These are phyloP conservation scores for Cladosporium austrohemisphaericum DNA, from an alignment of 2,329 filamentous ascomycete genomes.

Conservation along the genomic window DNA sequence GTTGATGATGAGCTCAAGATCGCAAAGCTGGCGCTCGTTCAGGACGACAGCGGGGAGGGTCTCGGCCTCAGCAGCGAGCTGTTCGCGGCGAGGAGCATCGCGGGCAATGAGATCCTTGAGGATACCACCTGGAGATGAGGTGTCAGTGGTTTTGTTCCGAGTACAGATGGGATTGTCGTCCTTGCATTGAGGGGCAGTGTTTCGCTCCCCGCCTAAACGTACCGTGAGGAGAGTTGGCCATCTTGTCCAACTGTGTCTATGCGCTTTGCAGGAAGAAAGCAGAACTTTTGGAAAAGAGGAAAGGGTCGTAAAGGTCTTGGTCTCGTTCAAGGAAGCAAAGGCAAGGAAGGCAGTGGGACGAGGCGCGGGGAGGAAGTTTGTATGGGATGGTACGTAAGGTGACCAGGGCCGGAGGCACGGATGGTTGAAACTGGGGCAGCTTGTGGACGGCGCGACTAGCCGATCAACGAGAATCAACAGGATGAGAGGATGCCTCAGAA, in stretches of 20 bases:
- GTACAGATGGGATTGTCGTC: constrained; percentile 2
- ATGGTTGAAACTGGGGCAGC: constrained; percentile 12
- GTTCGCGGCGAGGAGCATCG: constrained; percentile 75
- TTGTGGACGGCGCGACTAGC: not conserved
- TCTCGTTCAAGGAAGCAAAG: constrained; percentile 1
- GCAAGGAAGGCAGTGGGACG: not conserved
- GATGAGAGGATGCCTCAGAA: not conserved
- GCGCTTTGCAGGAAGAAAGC: constrained; percentile 9
- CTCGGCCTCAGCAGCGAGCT: constrained; percentile 83
- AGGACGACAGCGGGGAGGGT: constrained; percentile 78
- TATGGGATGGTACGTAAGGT: constrained; percentile 2
- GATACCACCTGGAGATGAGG: constrained; percentile 62
- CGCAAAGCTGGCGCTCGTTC: constrained; percentile 91
- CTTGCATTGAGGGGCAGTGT: too few species aligned
- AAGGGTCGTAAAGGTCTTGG: constrained; percentile 8
- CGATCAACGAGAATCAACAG: constrained; percentile 2
- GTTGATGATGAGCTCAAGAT: constrained; percentile 94
- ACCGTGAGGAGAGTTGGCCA: constrained; percentile 54
- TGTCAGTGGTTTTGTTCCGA: constrained; percentile 3
- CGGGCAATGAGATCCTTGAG: constrained; percentile 97
- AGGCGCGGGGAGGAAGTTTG: not conserved
- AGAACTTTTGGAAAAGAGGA: not conserved
- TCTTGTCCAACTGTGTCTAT: constrained; percentile 23
- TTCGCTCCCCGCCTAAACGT: constrained; percentile 21
- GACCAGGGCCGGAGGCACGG: constrained; percentile 3